Base-by-base conservation (phyloP, 306 rosid genomes). In the Quercus gilva region DNA sequence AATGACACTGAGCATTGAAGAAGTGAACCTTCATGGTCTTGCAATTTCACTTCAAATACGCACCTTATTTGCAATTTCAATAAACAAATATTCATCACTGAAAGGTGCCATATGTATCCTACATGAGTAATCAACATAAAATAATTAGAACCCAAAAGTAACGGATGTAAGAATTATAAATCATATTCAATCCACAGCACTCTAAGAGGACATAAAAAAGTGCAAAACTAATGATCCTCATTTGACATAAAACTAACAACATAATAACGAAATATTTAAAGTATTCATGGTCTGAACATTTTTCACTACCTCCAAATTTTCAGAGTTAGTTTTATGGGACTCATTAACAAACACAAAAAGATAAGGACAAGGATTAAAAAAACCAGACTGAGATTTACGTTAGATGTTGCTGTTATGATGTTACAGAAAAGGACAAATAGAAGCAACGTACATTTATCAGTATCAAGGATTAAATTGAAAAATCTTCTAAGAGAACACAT, bases 51-150 rank as follows among this genome's bases (percentile, higher is more conserved):
- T 74, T 37, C 43, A 17, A 23, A 37, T 59, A 81, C 90, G 13
- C 84, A 94, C 98, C 98, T 94, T 94, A 80, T 92, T 94, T 78
- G 98, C 97, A 69, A 94, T 86, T 88, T 94, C 98, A 82, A 92
- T 88, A 84, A 94, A 94, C 79, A 94, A 85, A 87, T 92, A 94
- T 81, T 94, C 97, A 85, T 94, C 98, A 60, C 94, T 90, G 94
- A 94, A 94, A 85, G 98, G 98, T 78, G 98, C 98, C 98, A 94
- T 92, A 86, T 94, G 97, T 84, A 94, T 92, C 97, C 98, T 94
- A 83, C 91, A 87, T 29, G 80, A 80, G 72, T 43, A 85, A 85
- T 85, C 69, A 86, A 87, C 28, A 73, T 82, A 77, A 74, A 81
- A 78, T 87, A 56, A 85, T 83, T 75, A 87, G 75, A 84, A 80